These are phyloP conservation scores for Phoma herbarum DNA, from an alignment of 2,329 filamentous ascomycete species.

Conservation along the genomic window DNA sequence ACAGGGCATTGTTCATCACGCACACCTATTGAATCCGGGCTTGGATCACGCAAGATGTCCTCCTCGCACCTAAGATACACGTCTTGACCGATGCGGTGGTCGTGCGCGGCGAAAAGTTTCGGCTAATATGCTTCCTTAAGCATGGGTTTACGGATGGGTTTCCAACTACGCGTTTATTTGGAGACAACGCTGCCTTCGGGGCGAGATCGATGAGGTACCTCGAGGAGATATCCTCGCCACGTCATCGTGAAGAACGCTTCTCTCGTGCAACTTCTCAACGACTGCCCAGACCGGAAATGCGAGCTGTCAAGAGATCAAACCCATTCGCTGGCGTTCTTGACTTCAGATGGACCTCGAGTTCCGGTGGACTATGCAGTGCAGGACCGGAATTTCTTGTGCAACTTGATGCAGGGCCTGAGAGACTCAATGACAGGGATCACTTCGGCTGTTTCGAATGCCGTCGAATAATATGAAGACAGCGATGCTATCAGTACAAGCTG, in stretches of 20 bases:
- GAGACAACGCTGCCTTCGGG: background rate
- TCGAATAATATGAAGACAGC: too few species aligned
- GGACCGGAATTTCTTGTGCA: background rate
- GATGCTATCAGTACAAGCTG: too few species aligned
- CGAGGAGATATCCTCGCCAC: background rate
- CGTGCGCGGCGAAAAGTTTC: background rate
- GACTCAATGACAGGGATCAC: background rate
- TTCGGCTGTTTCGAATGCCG: too few species aligned
- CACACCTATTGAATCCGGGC: background rate
- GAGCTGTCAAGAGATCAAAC: background rate
- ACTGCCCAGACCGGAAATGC: background rate
- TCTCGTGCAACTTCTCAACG: background rate
- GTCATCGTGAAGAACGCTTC: background rate
- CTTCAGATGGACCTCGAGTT: background rate
- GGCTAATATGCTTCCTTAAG: background rate
- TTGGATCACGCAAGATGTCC: background rate
- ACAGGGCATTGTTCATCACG: background rate
- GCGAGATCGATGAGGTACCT: background rate
- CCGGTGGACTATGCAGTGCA: background rate
- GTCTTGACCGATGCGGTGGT: background rate
- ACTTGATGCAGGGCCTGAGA: background rate
- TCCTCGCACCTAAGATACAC: background rate
- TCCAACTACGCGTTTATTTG: background rate
- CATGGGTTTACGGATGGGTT: background rate
- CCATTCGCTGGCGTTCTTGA: background rate